Conservation (phyloP, 2,329 filamentous ascomycete species). For the Cercospora nicotianae region DNA sequence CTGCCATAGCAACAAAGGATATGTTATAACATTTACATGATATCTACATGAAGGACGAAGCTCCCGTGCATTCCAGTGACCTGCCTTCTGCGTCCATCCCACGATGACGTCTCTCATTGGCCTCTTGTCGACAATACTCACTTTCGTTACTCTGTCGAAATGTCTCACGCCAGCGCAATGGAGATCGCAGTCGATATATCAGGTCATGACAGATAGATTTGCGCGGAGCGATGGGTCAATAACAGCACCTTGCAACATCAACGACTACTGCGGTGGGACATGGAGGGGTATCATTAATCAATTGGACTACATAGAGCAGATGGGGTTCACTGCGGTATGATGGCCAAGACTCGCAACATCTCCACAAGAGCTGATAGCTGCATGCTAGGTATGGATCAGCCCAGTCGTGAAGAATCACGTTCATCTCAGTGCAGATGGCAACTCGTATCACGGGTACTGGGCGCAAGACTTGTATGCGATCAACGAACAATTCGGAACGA, state of each 20-base stretch:
- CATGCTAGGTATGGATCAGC: conserved; percentile 38
- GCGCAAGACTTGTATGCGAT: conserved; percentile 47
- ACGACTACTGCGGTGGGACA: conserved; percentile 51
- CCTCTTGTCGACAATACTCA: conserved; percentile 16
- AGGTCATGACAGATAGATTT: conserved; percentile 59
- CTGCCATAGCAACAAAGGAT: conserved; percentile 15
- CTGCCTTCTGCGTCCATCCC: conserved; percentile 3
- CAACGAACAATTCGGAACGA: conserved; percentile 50
- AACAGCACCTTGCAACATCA: conserved; percentile 46
- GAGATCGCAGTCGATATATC: conserved; percentile 58
- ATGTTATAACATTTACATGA: conserved; percentile 7
- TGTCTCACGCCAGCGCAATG: conserved; percentile 21
- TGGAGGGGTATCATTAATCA: conserved; percentile 48
- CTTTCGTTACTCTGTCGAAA: neutral
- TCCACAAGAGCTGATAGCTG: neutral
- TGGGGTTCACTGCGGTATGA: conserved; percentile 48
- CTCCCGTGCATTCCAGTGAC: conserved; percentile 20
- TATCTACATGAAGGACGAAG: conserved; percentile 8
- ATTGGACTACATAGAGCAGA: conserved; percentile 52
- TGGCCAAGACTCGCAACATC: neutral
- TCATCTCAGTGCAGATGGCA: conserved; percentile 40
- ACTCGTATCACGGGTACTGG: conserved; percentile 52
- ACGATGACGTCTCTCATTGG: conserved; percentile 13
- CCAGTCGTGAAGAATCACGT: conserved; percentile 46
- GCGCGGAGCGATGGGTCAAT: conserved; percentile 50